Conservation (phyloP, 1,284 basidiomycete species). For the Hypsizygus ulmarius region DNA sequence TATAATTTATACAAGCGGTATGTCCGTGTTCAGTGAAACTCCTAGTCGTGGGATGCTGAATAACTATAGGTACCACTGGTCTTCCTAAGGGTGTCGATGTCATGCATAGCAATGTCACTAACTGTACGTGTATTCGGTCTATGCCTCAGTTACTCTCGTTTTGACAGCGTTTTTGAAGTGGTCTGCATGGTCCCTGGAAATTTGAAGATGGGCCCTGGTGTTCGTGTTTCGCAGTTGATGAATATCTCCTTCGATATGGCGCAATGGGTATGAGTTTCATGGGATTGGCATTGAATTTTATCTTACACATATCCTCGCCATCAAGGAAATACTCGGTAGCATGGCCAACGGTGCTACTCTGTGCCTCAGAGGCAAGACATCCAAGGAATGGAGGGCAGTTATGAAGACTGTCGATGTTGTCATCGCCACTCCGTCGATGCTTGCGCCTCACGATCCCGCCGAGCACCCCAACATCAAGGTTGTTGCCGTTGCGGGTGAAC, state of each 20-base stretch:
- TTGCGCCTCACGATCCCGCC: conserved; percentile 47
- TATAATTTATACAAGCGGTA: conserved; percentile 61
- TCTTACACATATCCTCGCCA: background rate
- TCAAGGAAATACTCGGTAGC: conserved; percentile 54
- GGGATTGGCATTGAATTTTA: background rate
- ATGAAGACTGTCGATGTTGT: conserved; percentile 59
- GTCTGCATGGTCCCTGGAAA: conserved; percentile 53
- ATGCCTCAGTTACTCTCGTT: background rate
- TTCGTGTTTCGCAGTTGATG: conserved; percentile 55
- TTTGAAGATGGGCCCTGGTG: conserved; percentile 52
- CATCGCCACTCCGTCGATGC: conserved; percentile 53
- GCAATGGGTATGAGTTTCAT: conserved; percentile 40
- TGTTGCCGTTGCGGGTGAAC: conserved; percentile 57
- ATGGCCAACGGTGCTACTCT: conserved; percentile 55
- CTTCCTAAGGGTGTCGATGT: conserved; percentile 59
- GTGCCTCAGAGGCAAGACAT: conserved; percentile 53
- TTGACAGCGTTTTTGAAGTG: conserved; percentile 31
- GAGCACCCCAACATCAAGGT: conserved; percentile 58
- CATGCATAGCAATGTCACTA: conserved; percentile 53
- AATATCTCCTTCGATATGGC: conserved; percentile 65
- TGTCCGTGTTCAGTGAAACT: conserved; percentile 16
- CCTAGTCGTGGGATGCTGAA: background rate
- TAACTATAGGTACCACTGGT: conserved; percentile 48
- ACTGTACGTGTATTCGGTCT: conserved; percentile 36
- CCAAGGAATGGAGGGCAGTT: conserved; percentile 54